phyloP scores from a whole-genome alignment of 2,329 filamentous ascomycete genomes.

The Rutstroemia sp. region DNA sequence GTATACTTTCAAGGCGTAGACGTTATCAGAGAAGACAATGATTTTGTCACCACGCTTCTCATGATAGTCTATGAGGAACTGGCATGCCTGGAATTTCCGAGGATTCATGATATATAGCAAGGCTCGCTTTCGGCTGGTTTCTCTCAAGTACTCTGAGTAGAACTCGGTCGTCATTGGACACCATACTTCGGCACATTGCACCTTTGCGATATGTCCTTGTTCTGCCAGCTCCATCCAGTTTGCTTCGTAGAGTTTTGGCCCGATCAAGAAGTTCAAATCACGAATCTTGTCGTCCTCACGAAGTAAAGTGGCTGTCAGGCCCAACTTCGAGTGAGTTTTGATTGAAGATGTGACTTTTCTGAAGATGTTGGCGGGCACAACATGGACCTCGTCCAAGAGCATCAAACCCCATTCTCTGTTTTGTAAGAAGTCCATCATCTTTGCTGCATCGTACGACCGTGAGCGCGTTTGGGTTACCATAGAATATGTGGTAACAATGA shows the following conservation, averaged over 20 bases:
- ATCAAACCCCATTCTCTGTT: constrained; percentile 93
- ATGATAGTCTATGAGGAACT: constrained; percentile 98
- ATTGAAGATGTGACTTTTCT: constrained; percentile 87
- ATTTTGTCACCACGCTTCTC: constrained; percentile 93
- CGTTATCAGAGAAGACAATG: constrained; percentile 96
- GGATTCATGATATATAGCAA: constrained; percentile 96
- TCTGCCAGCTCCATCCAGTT: constrained; percentile 99
- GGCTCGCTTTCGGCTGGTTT: constrained; percentile 57
- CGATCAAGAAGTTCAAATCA: constrained; percentile 94
- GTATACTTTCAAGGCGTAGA: constrained; percentile 84
- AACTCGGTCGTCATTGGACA: constrained; percentile 99
- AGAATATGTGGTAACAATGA: constrained; percentile 95
- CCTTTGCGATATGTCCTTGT: constrained; percentile 91
- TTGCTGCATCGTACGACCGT: constrained; percentile 84
- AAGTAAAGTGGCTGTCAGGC: constrained; percentile 85
- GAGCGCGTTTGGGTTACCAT: constrained; percentile 94
- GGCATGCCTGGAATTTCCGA: constrained; percentile 91
- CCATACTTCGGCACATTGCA: constrained; percentile 98
- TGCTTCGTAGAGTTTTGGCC: constrained; percentile 93
- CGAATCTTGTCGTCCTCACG: constrained; percentile 98
- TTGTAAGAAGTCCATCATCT: constrained; percentile 94
- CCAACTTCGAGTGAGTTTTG: constrained; percentile 91
- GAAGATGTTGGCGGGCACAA: constrained; percentile 95
- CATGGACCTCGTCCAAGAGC: constrained; percentile 95
- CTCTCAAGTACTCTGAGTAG: constrained; percentile 83